Base-by-base conservation (phyloP, 2,329 filamentous ascomycete genomes). In the Fusarium protoensiforme region DNA sequence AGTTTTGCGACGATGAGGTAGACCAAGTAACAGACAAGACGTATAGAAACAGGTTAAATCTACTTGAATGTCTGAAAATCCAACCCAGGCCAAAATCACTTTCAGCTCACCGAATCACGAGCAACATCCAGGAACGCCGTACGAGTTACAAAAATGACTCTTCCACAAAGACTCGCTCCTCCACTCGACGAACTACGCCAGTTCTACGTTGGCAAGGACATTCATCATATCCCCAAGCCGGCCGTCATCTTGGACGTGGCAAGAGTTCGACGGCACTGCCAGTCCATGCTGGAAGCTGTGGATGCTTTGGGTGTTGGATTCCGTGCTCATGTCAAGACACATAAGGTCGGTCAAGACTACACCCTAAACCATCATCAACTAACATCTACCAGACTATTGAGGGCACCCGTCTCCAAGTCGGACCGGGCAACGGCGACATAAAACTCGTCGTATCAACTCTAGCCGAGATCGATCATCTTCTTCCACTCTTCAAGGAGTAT, bases 271-370 rank as follows among this genome's bases (percentile, higher is more conserved):
- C 80, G 85, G 5, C 90, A 92, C 67, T 92, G 90, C 76, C 74
- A 83, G 16, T 83, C 87, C 1, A 91, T 93, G 86, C 83, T 90
- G 0, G 75, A 84, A 0, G 85, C 89, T 0, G 84, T 85, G 2
- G 75, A 83, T 7, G 78, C 81, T 11, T 78, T 92, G 0, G 83
- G 82, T 0, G 83, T 92, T 0, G 85, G 82, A 0, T 92, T 92
- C 67, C 83, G 91, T 14, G 88, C 89, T 0, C 91, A 93, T 73
- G 85, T 92, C 7, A 92, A 92, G 78, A 92, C 89, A 9, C 91
- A 92, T 78, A 92, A 92, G 81, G 89, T 89, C 6, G 39, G 43
- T 18, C 4, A 4, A 1, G 8, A 9, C 22, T 2, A 1, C 1
- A 1, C 1, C 0, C 10, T 13, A 4, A n/a, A 3, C 0, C 9